Conservation (phyloP, 164 flowering plant genomes). For the Piper longum region DNA sequence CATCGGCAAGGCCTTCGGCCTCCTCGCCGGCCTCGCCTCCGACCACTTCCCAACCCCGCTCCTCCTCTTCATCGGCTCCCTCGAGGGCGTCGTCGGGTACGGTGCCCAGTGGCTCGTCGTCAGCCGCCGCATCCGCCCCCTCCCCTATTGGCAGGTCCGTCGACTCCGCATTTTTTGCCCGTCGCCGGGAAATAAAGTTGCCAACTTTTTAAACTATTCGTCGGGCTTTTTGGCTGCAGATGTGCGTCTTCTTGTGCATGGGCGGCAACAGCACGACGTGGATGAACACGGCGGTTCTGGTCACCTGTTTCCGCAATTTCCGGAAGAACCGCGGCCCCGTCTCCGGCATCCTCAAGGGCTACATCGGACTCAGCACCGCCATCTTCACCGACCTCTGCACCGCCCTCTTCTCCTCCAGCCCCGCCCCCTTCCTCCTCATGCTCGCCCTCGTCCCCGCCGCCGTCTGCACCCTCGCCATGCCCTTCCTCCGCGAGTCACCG, state of each 20-base stretch:
- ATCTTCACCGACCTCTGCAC: too few relatives aligned
- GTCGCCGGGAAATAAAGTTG: background rate
- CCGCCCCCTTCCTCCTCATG: too few relatives aligned
- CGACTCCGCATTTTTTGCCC: background rate
- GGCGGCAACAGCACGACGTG: conserved; percentile 94
- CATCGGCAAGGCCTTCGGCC: conserved; percentile 71
- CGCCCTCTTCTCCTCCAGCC: too few relatives aligned
- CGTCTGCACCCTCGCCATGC: conserved; percentile 41
- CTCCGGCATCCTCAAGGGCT: conserved; percentile 76
- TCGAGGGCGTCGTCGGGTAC: conserved; percentile 64
- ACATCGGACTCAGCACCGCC: conserved; percentile 74
- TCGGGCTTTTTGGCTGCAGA: conserved; percentile 20
- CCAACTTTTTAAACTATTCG: background rate
- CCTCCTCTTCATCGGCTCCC: conserved; percentile 54
- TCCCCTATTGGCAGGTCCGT: conserved; percentile 68
- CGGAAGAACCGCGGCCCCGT: conserved; percentile 69
- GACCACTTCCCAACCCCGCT: conserved; percentile 41
- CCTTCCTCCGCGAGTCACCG: conserved; percentile 41
- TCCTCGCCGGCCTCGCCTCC: conserved; percentile 64
- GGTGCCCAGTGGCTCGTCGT: conserved; percentile 30
- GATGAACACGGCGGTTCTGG: conserved; percentile 25
- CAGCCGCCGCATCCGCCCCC: conserved; percentile 28
- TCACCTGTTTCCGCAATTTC: conserved; percentile 78
- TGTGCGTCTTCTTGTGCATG: conserved; percentile 67
- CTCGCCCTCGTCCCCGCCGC: conserved; percentile 39